Conservation (phyloP, 1,139 yeast genomes). For the Candida sanyaensis region DNA sequence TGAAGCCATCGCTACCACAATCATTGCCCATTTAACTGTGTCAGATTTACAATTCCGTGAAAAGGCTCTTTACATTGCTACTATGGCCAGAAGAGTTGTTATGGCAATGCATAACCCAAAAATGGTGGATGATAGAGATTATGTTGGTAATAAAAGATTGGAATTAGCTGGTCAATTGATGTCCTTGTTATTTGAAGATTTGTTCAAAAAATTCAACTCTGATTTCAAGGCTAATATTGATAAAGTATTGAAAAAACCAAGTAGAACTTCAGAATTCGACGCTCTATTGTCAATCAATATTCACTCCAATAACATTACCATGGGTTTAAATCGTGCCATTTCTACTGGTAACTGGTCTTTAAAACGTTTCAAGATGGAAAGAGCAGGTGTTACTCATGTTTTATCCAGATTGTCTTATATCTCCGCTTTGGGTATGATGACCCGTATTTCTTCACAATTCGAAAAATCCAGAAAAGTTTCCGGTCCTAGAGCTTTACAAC, state of each 20-base stretch:
- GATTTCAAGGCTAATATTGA: slow-evolving; percentile 95
- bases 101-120: slow-evolving; percentile 95
- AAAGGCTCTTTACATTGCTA: slow-evolving; percentile 90
- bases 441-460: slow-evolving; percentile 96
- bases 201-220: slow-evolving; percentile 91
- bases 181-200: slow-evolving; percentile 92
- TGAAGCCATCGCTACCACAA: slow-evolving; percentile 95
- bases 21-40: slow-evolving; percentile 92
- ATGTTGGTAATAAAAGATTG: slow-evolving; percentile 95
- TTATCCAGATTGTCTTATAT: slow-evolving; percentile 87
- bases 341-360: slow-evolving; percentile 99
- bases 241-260: slow-evolving; percentile 89
- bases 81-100: slow-evolving; percentile 94
- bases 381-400: slow-evolving; percentile 99
- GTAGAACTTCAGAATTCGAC: slow-evolving; percentile 93
- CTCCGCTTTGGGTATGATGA: slow-evolving; percentile 98
- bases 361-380: slow-evolving; percentile 98
- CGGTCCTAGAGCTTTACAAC: slow-evolving; percentile 98
- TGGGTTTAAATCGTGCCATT: slow-evolving; percentile 93
- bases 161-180: slow-evolving; percentile 97
- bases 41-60: slow-evolving; percentile 86
- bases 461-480: slow-evolving; percentile 97
- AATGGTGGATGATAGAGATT: slow-evolving; percentile 97
- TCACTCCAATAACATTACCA: slow-evolving; percentile 89
- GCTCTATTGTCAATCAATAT: slow-evolving; percentile 86